These are phyloP conservation scores for Plasmodium knowlesi DNA, from an alignment of 169 alveolate genomes.

Conservation along the genomic window DNA sequence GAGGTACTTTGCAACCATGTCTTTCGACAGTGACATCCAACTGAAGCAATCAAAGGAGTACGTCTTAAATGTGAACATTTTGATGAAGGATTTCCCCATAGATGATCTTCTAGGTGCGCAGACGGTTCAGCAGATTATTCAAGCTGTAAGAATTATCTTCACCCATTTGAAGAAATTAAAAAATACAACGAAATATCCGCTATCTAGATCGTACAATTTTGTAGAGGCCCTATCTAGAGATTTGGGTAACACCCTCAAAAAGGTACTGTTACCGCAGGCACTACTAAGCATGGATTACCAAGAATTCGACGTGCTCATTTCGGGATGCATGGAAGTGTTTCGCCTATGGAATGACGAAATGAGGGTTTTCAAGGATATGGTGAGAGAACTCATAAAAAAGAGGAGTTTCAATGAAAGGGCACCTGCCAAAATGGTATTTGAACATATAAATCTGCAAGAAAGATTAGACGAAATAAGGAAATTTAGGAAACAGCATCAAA, in stretches of 20 bases:
- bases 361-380: slow-evolving; percentile 90
- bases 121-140: slow-evolving; percentile 88
- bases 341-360: slow-evolving; percentile 94
- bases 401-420: slow-evolving; percentile 90
- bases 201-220: slow-evolving; percentile 90
- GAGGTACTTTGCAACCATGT: slow-evolving; percentile 91
- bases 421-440: slow-evolving; percentile 89
- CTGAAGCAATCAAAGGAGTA: slow-evolving; percentile 91
- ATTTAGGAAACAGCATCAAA: slow-evolving; percentile 94
- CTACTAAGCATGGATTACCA: slow-evolving; percentile 90
- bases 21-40: slow-evolving; percentile 96
- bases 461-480: slow-evolving; percentile 92
- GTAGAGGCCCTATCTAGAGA: slow-evolving; percentile 95
- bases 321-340: slow-evolving; percentile 91
- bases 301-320: slow-evolving; percentile 87
- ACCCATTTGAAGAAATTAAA: slow-evolving; percentile 92
- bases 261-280: slow-evolving; percentile 75
- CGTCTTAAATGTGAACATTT: slow-evolving; percentile 90
- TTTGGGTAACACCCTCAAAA: slow-evolving; percentile 74
- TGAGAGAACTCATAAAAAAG: slow-evolving; percentile 88
- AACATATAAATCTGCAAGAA: slow-evolving; percentile 88
- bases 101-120: slow-evolving; percentile 93
- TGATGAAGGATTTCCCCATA: slow-evolving; percentile 97
- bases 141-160: slow-evolving; percentile 92
- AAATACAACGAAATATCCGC: slow-evolving; percentile 91